Evolutionary conservation across 2,329 filamentous ascomycete species (phyloP).

Genomic region (Sclerotinia borealis): DNA sequence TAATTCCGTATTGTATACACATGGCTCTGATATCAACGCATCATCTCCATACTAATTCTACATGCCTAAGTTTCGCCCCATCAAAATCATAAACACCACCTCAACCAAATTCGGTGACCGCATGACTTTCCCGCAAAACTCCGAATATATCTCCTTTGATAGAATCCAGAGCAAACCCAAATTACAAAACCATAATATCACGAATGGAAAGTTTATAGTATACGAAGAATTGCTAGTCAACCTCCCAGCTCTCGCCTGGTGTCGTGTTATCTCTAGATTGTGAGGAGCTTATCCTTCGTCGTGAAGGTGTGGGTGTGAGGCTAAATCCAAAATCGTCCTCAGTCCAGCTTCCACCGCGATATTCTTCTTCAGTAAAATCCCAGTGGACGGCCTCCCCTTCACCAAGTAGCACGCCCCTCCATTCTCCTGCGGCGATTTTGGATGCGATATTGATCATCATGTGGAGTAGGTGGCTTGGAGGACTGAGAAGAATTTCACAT

Average conservation of each 20-base stretch:
- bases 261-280: neutral
- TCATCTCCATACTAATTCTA: neutral
- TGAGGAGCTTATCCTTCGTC: neutral
- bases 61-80: neutral
- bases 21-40: neutral
- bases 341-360: slow-evolving; percentile 47
- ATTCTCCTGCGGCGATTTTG: slow-evolving; percentile 60
- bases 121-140: neutral
- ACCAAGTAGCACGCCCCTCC: slow-evolving; percentile 54
- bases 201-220: neutral
- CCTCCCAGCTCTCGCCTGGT: slow-evolving; percentile 21
- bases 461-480: slow-evolving; percentile 71
- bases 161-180: neutral
- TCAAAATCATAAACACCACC: neutral
- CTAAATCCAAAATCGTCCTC: slow-evolving; percentile 52
- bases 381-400: slow-evolving; percentile 50
- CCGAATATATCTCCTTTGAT: neutral
- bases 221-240: slow-evolving; percentile 16
- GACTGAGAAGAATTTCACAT: slow-evolving; percentile 67
- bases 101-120: neutral
- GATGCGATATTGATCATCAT: slow-evolving; percentile 79
- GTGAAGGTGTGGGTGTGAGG: slow-evolving; percentile 13
- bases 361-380: slow-evolving; percentile 43
- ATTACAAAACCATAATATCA: slow-evolving; percentile 4
- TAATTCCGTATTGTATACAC: neutral